phyloP scores from a whole-genome alignment of 1,284 basidiomycete genomes.

The Cystobasidium sp. region DNA sequence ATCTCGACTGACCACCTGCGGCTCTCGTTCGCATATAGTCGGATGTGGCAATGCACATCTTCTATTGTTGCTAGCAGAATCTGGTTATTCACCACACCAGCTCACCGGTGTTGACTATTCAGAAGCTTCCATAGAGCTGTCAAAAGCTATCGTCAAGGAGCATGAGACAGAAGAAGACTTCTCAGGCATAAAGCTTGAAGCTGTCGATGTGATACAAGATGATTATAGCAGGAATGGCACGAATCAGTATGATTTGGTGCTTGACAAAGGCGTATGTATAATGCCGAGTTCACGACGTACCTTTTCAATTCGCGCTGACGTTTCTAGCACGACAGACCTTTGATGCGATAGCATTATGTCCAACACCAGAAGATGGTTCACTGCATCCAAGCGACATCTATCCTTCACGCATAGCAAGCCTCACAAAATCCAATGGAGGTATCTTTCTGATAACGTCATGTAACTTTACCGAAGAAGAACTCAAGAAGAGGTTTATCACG shows the following conservation, averaged over 20 bases:
- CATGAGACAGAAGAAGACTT: constrained; percentile 22
- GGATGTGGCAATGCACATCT: constrained; percentile 86
- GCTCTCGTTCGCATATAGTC: constrained; percentile 56
- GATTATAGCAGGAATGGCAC: constrained; percentile 43
- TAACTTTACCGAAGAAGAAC: constrained; percentile 85
- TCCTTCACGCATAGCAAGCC: constrained; percentile 64
- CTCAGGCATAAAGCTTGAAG: constrained; percentile 49
- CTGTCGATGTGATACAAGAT: constrained; percentile 54
- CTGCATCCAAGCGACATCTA: constrained; percentile 65
- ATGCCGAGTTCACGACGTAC: constrained; percentile 39
- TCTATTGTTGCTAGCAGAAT: constrained; percentile 72
- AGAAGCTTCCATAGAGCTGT: constrained; percentile 66
- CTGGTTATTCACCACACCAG: constrained; percentile 64
- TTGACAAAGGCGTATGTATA: constrained; percentile 56
- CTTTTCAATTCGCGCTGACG: not conserved
- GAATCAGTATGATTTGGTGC: constrained; percentile 55
- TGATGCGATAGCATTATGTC: constrained; percentile 81
- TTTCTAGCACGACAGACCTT: constrained; percentile 65
- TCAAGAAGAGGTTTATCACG: constrained; percentile 66
- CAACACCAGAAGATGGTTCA: constrained; percentile 64
- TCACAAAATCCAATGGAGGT: constrained; percentile 68
- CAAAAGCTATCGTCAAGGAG: constrained; percentile 42
- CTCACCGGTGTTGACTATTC: constrained; percentile 85
- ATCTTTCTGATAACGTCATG: constrained; percentile 80
- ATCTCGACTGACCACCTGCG: not conserved